These are phyloP conservation scores for Paecilomyces dactylethromorphus DNA, from an alignment of 2,329 filamentous ascomycete genomes.

Conservation along the genomic window DNA sequence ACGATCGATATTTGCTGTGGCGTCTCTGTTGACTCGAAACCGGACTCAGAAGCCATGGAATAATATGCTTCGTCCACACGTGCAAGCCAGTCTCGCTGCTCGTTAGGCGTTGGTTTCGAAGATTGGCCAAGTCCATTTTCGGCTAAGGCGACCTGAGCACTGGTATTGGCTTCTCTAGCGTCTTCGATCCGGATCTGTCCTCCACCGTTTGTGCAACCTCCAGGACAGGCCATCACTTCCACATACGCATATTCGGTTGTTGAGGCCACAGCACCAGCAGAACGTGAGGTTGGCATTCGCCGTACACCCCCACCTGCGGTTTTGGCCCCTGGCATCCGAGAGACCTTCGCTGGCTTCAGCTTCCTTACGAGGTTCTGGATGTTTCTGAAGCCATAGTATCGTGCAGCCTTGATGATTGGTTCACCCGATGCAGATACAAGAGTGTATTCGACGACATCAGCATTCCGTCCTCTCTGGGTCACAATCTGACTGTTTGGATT, in stretches of 20 bases:
- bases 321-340: conserved; percentile 71
- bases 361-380: conserved; percentile 96
- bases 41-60: conserved; percentile 58
- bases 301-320: conserved; percentile 29
- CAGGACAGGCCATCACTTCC: conserved; percentile 98
- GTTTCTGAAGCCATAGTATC: conserved; percentile 96
- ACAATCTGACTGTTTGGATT: conserved; percentile 67
- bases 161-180: conserved; percentile 35
- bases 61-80: conserved; percentile 87
- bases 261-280: conserved; percentile 20
- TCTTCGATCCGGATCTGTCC: conserved; percentile 92
- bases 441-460: conserved; percentile 81
- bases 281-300: conserved; percentile 24
- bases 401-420: conserved; percentile 68
- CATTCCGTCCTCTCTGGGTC: conserved; percentile 71
- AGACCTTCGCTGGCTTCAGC: conserved; percentile 71
- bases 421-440: conserved; percentile 53
- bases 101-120: conserved; percentile 62
- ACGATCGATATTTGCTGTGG: conserved; percentile 16
- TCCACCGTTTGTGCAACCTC: conserved; percentile 96
- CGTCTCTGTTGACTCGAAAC: conserved; percentile 24
- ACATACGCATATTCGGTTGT: conserved; percentile 76
- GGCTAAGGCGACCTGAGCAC: conserved; percentile 13
- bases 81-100: conserved; percentile 80
- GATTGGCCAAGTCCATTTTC: conserved; percentile 12